These are phyloP conservation scores for Pythium aphanidermatum DNA, from an alignment of 352 stramenopile species.

Conservation along the genomic window DNA sequence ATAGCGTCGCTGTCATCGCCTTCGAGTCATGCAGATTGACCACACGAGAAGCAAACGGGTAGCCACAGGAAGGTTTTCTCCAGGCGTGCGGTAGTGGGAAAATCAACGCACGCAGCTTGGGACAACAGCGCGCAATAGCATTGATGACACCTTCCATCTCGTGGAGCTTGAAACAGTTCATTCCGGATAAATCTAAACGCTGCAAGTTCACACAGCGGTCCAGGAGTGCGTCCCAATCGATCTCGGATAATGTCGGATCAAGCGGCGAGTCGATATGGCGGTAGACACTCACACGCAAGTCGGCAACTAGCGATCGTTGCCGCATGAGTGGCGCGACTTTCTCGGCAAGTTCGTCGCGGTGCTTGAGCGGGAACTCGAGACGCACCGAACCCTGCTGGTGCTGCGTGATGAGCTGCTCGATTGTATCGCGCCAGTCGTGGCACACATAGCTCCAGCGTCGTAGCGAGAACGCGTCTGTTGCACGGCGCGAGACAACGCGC, in stretches of 20 bases:
- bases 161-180: conserved; percentile 40
- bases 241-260: conserved; percentile 8
- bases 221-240: conserved; percentile 36
- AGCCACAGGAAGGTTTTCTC: conserved; percentile 13
- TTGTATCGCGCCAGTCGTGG: conserved; percentile 37
- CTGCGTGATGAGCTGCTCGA: conserved; percentile 37
- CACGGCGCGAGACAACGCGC: conserved; percentile 29
- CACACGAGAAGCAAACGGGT: too few species aligned
- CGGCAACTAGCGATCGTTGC: conserved; percentile 22
- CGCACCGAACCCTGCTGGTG: conserved; percentile 36
- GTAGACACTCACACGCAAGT: conserved; percentile 44
- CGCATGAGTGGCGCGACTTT: conserved; percentile 12
- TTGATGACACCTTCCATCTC: conserved; percentile 32
- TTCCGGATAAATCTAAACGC: conserved; percentile 40
- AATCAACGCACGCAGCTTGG: conserved; percentile 40
- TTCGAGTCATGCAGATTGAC: too few species aligned
- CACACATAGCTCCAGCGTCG: conserved; percentile 36
- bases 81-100: conserved; percentile 36
- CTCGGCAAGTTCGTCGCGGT: conserved; percentile 19
- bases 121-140: conserved; percentile 28
- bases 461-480: conserved; percentile 32
- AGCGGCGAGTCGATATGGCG: conserved; percentile 33
- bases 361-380: conserved; percentile 45
- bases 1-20: conserved; percentile 25
- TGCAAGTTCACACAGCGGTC: conserved; percentile 34